Evolutionary conservation across 768 basidiomycete genomes (phyloP).

Genomic region (Lentinula raphanica): DNA sequence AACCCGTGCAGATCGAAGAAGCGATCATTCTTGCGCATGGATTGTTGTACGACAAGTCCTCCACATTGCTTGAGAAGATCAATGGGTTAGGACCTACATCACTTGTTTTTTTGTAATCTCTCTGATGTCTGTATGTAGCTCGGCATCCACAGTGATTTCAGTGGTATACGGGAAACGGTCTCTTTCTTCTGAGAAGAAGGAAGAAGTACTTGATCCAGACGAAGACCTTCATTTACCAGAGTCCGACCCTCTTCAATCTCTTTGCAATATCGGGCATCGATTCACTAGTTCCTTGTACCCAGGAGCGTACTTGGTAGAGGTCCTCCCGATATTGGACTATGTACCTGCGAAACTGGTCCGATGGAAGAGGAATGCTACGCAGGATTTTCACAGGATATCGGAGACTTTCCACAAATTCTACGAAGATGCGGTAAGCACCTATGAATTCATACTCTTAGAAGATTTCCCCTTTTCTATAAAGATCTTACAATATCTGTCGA

Average conservation of each 20-base stretch:
- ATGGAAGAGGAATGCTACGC: constrained; percentile 3
- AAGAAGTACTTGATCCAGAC: background rate
- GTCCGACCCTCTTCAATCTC: background rate
- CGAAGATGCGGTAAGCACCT: background rate
- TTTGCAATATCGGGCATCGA: background rate
- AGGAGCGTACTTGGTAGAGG: constrained; percentile 1
- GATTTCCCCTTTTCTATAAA: no score
- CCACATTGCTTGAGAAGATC: background rate
- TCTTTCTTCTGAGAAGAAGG: background rate
- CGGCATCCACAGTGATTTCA: background rate
- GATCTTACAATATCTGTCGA: background rate
- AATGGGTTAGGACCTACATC: background rate
- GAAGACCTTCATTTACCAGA: background rate
- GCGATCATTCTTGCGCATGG: background rate
- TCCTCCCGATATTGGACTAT: constrained; percentile 1
- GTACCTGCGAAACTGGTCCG: background rate
- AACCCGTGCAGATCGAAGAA: background rate
- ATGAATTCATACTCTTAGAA: background rate
- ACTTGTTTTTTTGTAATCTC: background rate
- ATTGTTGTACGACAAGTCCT: background rate
- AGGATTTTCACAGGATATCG: background rate
- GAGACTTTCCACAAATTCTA: background rate
- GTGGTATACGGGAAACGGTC: background rate
- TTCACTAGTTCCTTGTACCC: constrained; percentile 2
- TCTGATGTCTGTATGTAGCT: background rate